Evolutionary conservation across 78 protist species (phyloP).

Genomic region (Speleostelium caveatum): DNA sequence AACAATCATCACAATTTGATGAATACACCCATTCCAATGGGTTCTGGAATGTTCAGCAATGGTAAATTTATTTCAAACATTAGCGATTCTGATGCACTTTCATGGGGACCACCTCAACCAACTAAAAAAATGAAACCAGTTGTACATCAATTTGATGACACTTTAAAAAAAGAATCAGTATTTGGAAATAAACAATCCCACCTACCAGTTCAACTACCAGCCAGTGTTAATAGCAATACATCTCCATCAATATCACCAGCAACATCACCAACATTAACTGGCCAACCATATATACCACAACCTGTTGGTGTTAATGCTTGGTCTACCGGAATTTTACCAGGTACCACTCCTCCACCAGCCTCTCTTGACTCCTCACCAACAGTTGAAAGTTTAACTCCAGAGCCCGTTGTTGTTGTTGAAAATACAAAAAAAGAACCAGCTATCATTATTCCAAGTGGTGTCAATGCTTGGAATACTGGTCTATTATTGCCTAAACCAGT

Average conservation of each 20-base stretch:
- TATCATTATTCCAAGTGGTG: slow-evolving; percentile 29
- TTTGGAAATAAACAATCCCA: not conserved
- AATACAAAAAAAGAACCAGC: not conserved
- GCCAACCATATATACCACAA: slow-evolving; percentile 43
- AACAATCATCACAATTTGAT: not conserved
- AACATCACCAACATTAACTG: not conserved
- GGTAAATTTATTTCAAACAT: no score
- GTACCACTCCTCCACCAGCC: slow-evolving; percentile 15
- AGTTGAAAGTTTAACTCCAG: not conserved
- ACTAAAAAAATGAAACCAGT: not conserved
- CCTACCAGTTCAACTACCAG: not conserved
- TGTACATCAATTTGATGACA: no score
- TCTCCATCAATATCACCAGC: not conserved
- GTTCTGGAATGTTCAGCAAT: not conserved
- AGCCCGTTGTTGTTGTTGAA: not conserved
- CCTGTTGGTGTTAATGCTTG: slow-evolving; percentile 79
- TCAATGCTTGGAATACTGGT: slow-evolving; percentile 78
- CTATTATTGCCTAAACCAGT: slow-evolving; percentile 30
- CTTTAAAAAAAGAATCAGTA: not conserved
- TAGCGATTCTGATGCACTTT: not conserved
- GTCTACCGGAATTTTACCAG: slow-evolving; percentile 69
- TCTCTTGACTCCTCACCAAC: not conserved
- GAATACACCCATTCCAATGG: not conserved
- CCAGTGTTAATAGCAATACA: not conserved
- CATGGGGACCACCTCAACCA: not conserved